phyloP scores from a whole-genome alignment of 1,139 yeast genomes.

The Scheffersomyces quercinus region DNA sequence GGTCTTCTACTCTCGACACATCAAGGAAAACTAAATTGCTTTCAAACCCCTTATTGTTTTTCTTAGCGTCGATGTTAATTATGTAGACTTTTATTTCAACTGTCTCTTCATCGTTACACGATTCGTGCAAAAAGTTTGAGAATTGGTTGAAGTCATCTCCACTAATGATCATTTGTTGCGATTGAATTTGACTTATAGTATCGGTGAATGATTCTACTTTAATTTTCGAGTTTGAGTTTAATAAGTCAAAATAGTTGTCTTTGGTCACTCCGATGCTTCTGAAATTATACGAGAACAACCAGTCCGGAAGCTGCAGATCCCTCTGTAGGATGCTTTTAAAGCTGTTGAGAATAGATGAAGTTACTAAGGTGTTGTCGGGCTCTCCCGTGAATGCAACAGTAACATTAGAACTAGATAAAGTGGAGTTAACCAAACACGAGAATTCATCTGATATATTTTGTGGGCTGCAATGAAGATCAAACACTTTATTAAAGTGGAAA shows the following conservation, averaged over 20 bases:
- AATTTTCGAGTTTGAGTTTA: conserved; percentile 7
- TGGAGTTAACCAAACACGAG: conserved; percentile 17
- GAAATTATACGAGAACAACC: conserved; percentile 13
- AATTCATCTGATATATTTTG: conserved; percentile 21
- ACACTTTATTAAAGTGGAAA: conserved; percentile 22
- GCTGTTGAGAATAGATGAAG: conserved; percentile 11
- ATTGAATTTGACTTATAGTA: conserved; percentile 11
- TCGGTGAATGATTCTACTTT: conserved; percentile 8
- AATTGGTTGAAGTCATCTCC: conserved; percentile 7
- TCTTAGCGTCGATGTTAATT: conserved; percentile 8
- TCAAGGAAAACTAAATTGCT: conserved; percentile 17
- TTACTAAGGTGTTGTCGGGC: conserved; percentile 5
- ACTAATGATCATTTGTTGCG: conserved; percentile 25
- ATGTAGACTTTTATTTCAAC: conserved; percentile 5
- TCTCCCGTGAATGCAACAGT: conserved; percentile 20
- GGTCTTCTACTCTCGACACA: conserved; percentile 6
- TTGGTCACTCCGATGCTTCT: conserved; percentile 1
- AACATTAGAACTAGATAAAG: conserved; percentile 18
- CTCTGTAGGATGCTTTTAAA: conserved; percentile 11
- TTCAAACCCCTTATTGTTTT: conserved; percentile 5
- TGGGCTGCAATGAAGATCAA: conserved; percentile 8
- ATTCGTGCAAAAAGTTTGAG: conserved; percentile 4
- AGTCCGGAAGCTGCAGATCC: conserved; percentile 1
- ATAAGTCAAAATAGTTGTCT: conserved; percentile 3
- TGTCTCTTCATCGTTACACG: neutral